These are phyloP conservation scores for Rhizopogon vulgaris DNA, from an alignment of 768 basidiomycete genomes.

Conservation along the genomic window DNA sequence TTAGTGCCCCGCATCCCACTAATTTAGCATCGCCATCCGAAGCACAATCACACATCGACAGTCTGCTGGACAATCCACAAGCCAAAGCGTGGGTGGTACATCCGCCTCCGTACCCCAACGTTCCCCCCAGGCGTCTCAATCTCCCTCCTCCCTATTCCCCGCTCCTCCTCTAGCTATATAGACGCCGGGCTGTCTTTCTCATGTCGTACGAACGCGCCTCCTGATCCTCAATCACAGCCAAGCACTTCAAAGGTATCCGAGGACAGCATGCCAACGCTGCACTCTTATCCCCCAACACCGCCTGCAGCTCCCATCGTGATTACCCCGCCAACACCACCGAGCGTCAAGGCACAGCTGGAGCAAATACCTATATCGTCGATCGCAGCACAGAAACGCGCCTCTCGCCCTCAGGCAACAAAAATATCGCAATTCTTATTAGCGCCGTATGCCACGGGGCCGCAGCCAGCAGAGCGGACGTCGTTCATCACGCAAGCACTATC, in stretches of 20 bases:
- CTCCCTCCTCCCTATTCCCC: slow-evolving; percentile 44
- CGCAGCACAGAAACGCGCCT: not conserved
- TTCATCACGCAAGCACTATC: slow-evolving; percentile 48
- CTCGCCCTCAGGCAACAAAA: slow-evolving; percentile 11
- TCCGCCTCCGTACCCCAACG: slow-evolving; percentile 63
- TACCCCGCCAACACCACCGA: slow-evolving; percentile 29
- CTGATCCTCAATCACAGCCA: slow-evolving; percentile 14
- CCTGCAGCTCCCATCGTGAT: slow-evolving; percentile 26
- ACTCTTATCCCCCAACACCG: slow-evolving; percentile 58
- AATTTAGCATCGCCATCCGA: not conserved
- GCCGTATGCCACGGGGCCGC: slow-evolving; percentile 34
- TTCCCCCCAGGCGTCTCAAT: slow-evolving; percentile 62
- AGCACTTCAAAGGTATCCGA: slow-evolving; percentile 17
- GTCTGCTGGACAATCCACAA: slow-evolving; percentile 74
- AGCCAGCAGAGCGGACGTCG: slow-evolving; percentile 26
- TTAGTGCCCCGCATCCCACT: not conserved
- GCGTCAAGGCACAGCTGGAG: slow-evolving; percentile 24
- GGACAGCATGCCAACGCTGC: slow-evolving; percentile 26
- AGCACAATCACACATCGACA: slow-evolving; percentile 66
- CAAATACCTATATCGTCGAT: slow-evolving; percentile 7
- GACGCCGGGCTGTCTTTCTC: slow-evolving; percentile 49
- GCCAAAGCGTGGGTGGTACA: slow-evolving; percentile 81
- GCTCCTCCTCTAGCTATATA: slow-evolving; percentile 38
- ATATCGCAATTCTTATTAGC: slow-evolving; percentile 49
- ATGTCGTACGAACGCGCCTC: slow-evolving; percentile 40